Conservation (phyloP, 495 filamentous ascomycete genomes). For the Clohesyomyces aquaticus region DNA sequence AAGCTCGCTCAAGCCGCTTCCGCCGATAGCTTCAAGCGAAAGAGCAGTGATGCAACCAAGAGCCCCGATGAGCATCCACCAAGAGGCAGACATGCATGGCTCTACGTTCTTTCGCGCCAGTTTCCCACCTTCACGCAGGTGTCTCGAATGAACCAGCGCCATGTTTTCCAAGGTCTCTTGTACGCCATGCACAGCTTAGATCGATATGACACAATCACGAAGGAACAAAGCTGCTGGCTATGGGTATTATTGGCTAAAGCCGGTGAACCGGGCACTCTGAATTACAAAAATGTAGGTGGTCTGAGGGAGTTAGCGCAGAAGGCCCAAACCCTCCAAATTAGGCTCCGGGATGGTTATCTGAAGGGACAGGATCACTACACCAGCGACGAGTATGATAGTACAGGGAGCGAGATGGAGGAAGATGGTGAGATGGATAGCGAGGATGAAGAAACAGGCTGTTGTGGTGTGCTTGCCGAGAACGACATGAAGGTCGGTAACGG, state of each 20-base stretch:
- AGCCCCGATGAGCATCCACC: constrained; percentile 51
- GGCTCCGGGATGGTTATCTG: constrained; percentile 22
- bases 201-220: constrained; percentile 51
- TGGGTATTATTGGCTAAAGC: constrained; percentile 65
- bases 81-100: constrained; percentile 53
- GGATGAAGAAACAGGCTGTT: too few species aligned
- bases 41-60: constrained; percentile 8
- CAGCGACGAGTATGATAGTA: neutral
- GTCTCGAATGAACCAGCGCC: constrained; percentile 66
- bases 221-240: constrained; percentile 60
- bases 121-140: constrained; percentile 71
- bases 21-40: neutral
- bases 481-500: neutral
- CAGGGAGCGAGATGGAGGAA: constrained; percentile 5
- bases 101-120: constrained; percentile 56
- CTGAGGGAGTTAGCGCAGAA: constrained; percentile 64
- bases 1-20: constrained; percentile 32
- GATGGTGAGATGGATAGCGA: neutral
- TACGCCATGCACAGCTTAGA: constrained; percentile 50
- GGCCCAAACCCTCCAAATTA: constrained; percentile 50
- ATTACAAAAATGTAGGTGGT: constrained; percentile 59
- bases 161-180: constrained; percentile 60
- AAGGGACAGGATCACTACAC: neutral
- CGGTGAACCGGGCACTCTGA: constrained; percentile 60
- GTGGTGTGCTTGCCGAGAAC: neutral